Evolutionary conservation across 306 rosid genomes (phyloP), one percentile per base, ranked within the genome.

Genomic region (Rosa rugosa): DNA sequence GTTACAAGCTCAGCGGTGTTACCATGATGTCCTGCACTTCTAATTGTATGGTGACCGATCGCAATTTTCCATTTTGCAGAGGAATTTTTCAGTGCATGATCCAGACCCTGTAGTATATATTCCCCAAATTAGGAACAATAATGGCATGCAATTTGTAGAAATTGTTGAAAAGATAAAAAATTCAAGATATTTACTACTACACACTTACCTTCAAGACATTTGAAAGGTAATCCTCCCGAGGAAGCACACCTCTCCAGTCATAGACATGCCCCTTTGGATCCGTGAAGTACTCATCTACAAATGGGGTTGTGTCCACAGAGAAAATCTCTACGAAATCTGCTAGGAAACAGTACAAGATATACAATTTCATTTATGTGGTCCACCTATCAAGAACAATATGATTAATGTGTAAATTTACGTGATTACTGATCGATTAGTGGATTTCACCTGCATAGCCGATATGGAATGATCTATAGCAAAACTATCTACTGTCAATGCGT

Each of bases 21-120:
- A 10, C 97, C 97, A 81, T 91, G 97, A 42, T 85, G 82, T 23
- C 91, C 92, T 6, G 93, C 93, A 70, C 83, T 93, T 72, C 81
- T 78, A 67, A 93, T 82, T 46, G 97, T 83, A 77, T 93, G 98
- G 78, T 93, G 98, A 65, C 94, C 98, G n/a, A 93, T 89, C 83
- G 87, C 97, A 38, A 93, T 65, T 79, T 90, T 93, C 97, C 97
- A 92, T 57, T 86, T 88, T 77, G 97, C 94, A 12, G 73, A 84
- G 8, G 97, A 92, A 14, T 76, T 42, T 75, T 75, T 81, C 18
- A 85, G 42, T 22, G 82, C 83, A 10, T 75, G 73, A 42, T 88
- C 83, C 51, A 86, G 53, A 17, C 75, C 83, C 89, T 56, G n/a
- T 18, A 4, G 17, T 88, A 46, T 68, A 44, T 2, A 16, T 47